Evolutionary conservation across 148 eudicot genomes (phyloP).

Genomic region (Spergularia marina): DNA sequence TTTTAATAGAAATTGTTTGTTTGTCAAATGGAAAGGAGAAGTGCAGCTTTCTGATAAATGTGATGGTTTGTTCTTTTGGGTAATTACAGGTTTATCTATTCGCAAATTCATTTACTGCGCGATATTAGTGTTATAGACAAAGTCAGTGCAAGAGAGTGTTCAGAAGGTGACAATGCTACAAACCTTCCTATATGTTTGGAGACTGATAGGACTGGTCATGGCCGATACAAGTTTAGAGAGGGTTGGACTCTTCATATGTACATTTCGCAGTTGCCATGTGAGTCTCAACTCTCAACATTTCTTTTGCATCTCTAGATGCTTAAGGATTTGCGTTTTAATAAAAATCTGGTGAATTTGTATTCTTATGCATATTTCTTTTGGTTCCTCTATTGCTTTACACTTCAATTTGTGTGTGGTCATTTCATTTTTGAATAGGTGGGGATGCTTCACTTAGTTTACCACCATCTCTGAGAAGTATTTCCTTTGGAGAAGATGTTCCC

Average conservation of each 20-base stretch:
- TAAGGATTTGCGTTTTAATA: background rate
- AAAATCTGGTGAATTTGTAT: background rate
- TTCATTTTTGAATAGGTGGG: constrained; percentile 47
- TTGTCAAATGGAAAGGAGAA: background rate
- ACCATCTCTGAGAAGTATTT: constrained; percentile 37
- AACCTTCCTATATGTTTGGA: constrained; percentile 46
- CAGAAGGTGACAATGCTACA: constrained; percentile 28
- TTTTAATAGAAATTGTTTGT: background rate
- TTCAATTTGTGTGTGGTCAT: background rate
- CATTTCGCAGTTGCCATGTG: constrained; percentile 90
- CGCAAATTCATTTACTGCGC: constrained; percentile 43
- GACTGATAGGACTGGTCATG: constrained; percentile 30
- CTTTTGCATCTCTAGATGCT: background rate
- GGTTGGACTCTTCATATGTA: constrained; percentile 86
- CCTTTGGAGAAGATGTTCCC: constrained; percentile 37
- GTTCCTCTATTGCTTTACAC: background rate
- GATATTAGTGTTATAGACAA: constrained; percentile 19
- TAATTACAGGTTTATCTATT: constrained; percentile 64
- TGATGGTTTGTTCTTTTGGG: constrained; percentile 1
- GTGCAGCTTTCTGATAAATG: background rate
- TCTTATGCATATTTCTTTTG: constrained; percentile 3
- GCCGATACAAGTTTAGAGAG: constrained; percentile 53
- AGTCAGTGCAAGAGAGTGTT: constrained; percentile 19
- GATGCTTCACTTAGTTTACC: constrained; percentile 62
- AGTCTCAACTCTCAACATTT: constrained; percentile 29